Evolutionary conservation across 2,329 filamentous ascomycete species (phyloP), one percentile per base, ranked within the genome.

Genomic region (Tolypocladium ovalisporum): DNA sequence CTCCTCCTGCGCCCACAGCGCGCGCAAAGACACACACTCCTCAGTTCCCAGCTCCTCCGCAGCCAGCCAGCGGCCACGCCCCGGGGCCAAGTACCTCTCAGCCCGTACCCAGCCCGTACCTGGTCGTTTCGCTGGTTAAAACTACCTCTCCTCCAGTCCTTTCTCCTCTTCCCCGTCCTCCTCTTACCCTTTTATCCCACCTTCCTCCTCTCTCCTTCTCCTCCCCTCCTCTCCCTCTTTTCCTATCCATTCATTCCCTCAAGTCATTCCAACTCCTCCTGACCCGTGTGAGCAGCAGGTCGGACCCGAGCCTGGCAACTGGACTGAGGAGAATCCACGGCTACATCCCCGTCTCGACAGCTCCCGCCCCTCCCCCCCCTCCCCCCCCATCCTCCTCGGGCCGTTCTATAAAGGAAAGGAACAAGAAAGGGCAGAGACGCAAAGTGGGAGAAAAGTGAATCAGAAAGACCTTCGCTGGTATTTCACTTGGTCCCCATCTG

Each of bases 181-280:
- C 74, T 79, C 77, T 75, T 75, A 77, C 77, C 70, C 76, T 76
- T 77, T 75, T 61, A 62, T 64, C 57, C 54, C 59, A 58, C 60
- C 58, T 58, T 68, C 65, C 40, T 42, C 69, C 63, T 69, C 69
- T 68, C 68, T 68, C 68, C 66, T 68, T 68, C 68, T 70, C 66
- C 65, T 66, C 67, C 67, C 65, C 70, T 74, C 74, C 70, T 68
- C 67, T 70, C 69, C 63, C 67, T 68, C 62, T 64, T 65, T 67
- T 61, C 69, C 72, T 63, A 74, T 76, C 76, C 76, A 80, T 76
- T 80, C 78, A 75, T 81, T 81, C 75, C 73, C 75, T 78, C 75
- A 74, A n/a, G 74, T 73, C 74, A 70, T 74, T 71, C 71, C 71
- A 70, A 70, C 73, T 75, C 73, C 75, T 79, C 77, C 75, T 73